phyloP scores from a whole-genome alignment of 805 yeast species.

The Pichia phayaonensis region DNA sequence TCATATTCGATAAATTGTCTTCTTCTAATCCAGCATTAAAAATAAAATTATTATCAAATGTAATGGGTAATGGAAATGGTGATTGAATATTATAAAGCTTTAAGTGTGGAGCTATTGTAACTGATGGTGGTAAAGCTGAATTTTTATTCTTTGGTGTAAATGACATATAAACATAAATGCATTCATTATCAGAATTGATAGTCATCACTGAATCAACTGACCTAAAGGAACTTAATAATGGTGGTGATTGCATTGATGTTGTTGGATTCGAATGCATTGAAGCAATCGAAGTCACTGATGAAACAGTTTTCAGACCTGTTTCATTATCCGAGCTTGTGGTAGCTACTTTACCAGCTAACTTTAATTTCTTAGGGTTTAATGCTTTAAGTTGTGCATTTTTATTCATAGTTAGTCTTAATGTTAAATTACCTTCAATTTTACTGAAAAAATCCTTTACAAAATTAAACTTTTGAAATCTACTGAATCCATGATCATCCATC shows the following conservation, averaged over 20 bases:
- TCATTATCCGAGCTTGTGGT: background rate
- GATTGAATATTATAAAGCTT: conserved; percentile 15
- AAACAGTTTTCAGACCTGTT: background rate
- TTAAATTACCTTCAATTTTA: conserved; percentile 12
- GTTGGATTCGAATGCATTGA: background rate
- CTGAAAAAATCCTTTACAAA: conserved; percentile 12
- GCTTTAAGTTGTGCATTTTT: conserved; percentile 10
- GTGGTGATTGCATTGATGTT: background rate
- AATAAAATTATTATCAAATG: conserved; percentile 15
- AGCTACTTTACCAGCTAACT: background rate
- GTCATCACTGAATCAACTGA: background rate
- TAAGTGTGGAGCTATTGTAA: conserved; percentile 12
- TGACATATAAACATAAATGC: conserved; percentile 4
- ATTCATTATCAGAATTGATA: conserved; percentile 1
- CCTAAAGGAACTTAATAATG: background rate
- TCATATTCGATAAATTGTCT: conserved; percentile 1
- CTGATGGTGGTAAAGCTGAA: conserved; percentile 9
- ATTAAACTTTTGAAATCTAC: background rate
- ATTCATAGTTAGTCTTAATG: conserved; percentile 1
- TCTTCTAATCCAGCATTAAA: conserved; percentile 5
- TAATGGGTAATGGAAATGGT: conserved; percentile 15
- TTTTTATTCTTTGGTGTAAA: conserved; percentile 4
- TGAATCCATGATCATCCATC: background rate
- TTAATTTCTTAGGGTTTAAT: conserved; percentile 7
- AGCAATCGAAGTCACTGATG: background rate